phyloP scores from a whole-genome alignment of 441 rosid species.

The Brassica balearica region DNA sequence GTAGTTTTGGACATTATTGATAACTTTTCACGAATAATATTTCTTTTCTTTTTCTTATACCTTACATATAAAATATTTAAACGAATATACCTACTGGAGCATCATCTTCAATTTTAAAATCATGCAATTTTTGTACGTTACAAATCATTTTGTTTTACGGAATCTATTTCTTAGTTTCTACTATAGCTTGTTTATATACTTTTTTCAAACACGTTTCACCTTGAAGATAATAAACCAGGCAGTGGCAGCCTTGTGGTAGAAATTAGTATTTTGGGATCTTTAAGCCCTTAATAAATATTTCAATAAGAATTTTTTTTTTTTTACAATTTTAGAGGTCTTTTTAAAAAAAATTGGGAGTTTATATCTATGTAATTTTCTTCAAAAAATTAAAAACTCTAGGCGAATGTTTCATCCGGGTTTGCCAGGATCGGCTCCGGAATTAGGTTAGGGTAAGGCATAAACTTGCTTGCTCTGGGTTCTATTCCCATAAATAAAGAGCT shows the following conservation, averaged over 20 bases:
- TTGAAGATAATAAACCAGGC: not conserved
- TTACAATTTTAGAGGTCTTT: no score
- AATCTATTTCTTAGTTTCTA: not conserved
- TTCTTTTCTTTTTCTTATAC: not conserved
- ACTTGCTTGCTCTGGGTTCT: not conserved
- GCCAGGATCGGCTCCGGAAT: no score
- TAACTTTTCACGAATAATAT: not conserved
- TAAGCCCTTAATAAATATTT: no score
- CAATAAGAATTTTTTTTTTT: no score
- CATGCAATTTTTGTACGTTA: not conserved
- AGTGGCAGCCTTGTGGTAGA: not conserved
- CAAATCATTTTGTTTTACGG: not conserved
- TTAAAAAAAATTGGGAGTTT: no score
- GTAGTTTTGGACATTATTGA: not conserved
- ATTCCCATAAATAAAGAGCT: not conserved
- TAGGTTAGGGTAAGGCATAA: not conserved
- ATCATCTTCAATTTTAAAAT: not conserved
- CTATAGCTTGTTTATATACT: not conserved
- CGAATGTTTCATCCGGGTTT: no score
- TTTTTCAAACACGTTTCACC: not conserved
- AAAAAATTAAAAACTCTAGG: no score
- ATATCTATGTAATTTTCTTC: no score
- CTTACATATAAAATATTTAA: not conserved
- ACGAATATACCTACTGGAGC: not conserved
- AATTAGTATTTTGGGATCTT: no score